A percentile compares a stretch with the other conserved stretches of the same genome.
Evolutionary conservation across 345 rosid genomes (phyloP).

Genomic region (Dimocarpus longan): DNA sequence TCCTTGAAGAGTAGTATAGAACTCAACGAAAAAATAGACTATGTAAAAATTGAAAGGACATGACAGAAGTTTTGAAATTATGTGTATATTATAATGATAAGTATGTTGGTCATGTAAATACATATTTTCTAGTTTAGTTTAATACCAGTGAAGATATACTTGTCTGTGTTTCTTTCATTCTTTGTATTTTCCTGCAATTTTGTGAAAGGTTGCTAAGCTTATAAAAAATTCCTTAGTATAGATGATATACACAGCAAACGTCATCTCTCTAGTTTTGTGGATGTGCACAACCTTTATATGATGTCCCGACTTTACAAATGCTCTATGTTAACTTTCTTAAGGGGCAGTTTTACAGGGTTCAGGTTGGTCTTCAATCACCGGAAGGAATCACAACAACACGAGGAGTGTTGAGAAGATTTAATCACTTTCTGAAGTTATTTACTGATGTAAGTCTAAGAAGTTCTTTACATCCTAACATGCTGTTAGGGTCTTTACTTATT

Average conservation of each 20-base stretch:
- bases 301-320: slow-evolving; percentile 5
- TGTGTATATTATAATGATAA: background rate
- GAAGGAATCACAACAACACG: slow-evolving; percentile 74
- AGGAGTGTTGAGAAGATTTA: slow-evolving; percentile 88
- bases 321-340: slow-evolving; percentile 49
- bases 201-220: background rate
- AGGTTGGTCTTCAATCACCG: slow-evolving; percentile 88
- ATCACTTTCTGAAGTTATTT: slow-evolving; percentile 85
- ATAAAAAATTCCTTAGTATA: background rate
- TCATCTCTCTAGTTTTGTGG: background rate
- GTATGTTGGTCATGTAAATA: background rate
- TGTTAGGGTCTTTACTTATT: background rate
- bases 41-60: background rate
- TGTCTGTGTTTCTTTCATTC: background rate
- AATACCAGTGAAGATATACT: background rate
- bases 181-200: background rate
- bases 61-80: background rate
- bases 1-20: background rate
- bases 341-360: slow-evolving; percentile 99
- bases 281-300: background rate
- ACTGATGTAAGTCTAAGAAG: slow-evolving; percentile 60
- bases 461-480: slow-evolving; percentile 10
- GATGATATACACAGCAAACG: background rate
- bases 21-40: background rate
- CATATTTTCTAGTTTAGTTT: background rate